phyloP scores from a whole-genome alignment of 495 filamentous ascomycete genomes.

The Aspergillus conjunctus region DNA sequence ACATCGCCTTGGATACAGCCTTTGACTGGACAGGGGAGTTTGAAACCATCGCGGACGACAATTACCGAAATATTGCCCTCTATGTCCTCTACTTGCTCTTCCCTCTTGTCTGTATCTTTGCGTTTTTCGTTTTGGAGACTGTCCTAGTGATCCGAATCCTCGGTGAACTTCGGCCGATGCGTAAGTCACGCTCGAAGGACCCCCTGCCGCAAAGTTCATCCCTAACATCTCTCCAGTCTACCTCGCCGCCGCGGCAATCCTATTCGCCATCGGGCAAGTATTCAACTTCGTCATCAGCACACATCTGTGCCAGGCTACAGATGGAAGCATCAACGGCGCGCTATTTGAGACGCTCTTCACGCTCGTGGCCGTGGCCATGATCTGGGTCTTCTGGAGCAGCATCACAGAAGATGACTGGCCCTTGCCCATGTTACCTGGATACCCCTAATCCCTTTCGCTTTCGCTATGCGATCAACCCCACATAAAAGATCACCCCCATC shows the following conservation, averaged over 20 bases:
- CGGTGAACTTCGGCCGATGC: slow-evolving; percentile 84
- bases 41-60: slow-evolving; percentile 50
- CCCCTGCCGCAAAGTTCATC: not conserved
- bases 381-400: slow-evolving; percentile 98
- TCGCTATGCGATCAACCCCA: not conserved
- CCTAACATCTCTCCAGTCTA: slow-evolving; percentile 60
- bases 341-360: slow-evolving; percentile 95
- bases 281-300: slow-evolving; percentile 94
- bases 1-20: slow-evolving; percentile 92
- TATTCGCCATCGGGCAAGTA: slow-evolving; percentile 91
- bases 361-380: slow-evolving; percentile 70
- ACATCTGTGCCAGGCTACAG: slow-evolving; percentile 80
- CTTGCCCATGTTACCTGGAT: slow-evolving; percentile 52
- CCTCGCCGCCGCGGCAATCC: slow-evolving; percentile 67
- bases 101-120: slow-evolving; percentile 82
- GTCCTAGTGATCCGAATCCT: slow-evolving; percentile 81
- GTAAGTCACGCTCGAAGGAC: slow-evolving; percentile 50
- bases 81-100: slow-evolving; percentile 93
- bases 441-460: slow-evolving; percentile 44
- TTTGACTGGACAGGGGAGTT: slow-evolving; percentile 84
- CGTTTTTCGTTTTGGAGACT: slow-evolving; percentile 80
- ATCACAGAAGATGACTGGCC: slow-evolving; percentile 99
- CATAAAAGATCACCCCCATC: not conserved
- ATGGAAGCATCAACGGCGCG: slow-evolving; percentile 86
- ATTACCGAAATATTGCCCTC: slow-evolving; percentile 78